Evolutionary conservation across 371 early-diverging fungal species (phyloP).

Genomic region (Lichtheimia corymbifera): DNA sequence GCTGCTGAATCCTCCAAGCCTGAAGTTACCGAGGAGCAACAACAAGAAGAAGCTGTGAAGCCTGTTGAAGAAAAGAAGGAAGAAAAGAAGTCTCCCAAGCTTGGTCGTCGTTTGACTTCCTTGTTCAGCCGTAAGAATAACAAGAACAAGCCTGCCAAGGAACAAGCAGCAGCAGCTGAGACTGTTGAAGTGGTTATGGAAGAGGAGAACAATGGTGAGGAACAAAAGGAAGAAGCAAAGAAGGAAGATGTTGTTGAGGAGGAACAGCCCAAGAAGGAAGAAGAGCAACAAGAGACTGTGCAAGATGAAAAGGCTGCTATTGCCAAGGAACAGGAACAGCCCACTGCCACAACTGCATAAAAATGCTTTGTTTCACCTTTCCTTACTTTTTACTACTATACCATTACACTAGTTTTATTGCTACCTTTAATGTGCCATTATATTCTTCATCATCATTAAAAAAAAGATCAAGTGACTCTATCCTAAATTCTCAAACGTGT

Average conservation of each 20-base stretch:
- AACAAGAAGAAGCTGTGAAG: constrained; percentile 12
- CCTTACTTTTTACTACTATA: not conserved
- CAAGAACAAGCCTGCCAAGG: constrained; percentile 8
- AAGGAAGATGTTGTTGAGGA: constrained; percentile 4
- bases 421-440: not conserved
- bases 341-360: constrained; percentile 8
- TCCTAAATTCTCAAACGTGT: not conserved
- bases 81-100: constrained; percentile 4
- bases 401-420: not conserved
- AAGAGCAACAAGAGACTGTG: not conserved
- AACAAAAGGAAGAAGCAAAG: not conserved
- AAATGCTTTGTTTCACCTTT: not conserved
- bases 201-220: not conserved
- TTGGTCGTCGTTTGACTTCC: constrained; percentile 15
- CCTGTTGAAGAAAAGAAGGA: constrained; percentile 15
- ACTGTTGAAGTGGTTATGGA: constrained; percentile 12
- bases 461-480: not conserved
- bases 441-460: not conserved
- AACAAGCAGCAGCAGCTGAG: not conserved
- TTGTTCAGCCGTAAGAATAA: constrained; percentile 13
- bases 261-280: constrained; percentile 7
- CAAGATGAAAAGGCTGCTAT: constrained; percentile 10
- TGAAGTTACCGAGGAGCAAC: constrained; percentile 19
- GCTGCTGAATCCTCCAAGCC: constrained; percentile 3
- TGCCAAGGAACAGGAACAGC: constrained; percentile 5